phyloP scores from a whole-genome alignment of 352 stramenopile genomes.

The Pythium periplocum region DNA sequence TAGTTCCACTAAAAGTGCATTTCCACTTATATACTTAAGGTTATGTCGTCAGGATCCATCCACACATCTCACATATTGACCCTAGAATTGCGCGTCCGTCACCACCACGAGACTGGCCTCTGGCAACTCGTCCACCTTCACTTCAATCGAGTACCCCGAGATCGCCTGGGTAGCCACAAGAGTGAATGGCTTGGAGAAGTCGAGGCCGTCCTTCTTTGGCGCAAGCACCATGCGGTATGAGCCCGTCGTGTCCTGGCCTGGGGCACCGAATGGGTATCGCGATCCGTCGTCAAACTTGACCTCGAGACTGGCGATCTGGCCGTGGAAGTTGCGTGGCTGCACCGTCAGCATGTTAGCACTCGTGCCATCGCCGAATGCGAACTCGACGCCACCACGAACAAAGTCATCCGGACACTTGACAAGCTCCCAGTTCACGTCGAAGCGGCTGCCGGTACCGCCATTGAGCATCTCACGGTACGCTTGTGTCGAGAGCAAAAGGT shows the following conservation, averaged over 20 bases:
- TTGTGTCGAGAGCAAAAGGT: conserved; percentile 15
- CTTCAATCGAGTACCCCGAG: conserved; percentile 5
- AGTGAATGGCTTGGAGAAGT: conserved; percentile 15
- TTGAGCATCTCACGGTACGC: conserved; percentile 25
- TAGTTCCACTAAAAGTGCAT: no score
- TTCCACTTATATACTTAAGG: neutral
- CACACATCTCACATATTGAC: no score
- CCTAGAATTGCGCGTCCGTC: conserved; percentile 13
- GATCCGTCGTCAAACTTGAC: conserved; percentile 12
- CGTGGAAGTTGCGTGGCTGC: conserved; percentile 20
- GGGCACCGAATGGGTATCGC: conserved; percentile 4
- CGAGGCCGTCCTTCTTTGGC: conserved; percentile 5
- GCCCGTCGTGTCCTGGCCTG: conserved; percentile 11
- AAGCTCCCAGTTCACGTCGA: conserved; percentile 13
- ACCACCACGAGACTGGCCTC: conserved; percentile 10
- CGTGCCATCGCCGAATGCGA: conserved; percentile 15
- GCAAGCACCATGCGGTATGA: conserved; percentile 17
- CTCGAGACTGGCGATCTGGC: conserved; percentile 8
- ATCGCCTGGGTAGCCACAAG: conserved; percentile 5
- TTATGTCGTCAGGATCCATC: neutral
- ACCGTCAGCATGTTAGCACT: conserved; percentile 12
- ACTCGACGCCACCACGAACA: conserved; percentile 19
- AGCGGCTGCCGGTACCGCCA: conserved; percentile 14
- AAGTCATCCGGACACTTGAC: conserved; percentile 19
- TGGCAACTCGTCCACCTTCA: conserved; percentile 13